Evolutionary conservation across 345 rosid genomes (phyloP).

Genomic region (Euclidium syriacum): DNA sequence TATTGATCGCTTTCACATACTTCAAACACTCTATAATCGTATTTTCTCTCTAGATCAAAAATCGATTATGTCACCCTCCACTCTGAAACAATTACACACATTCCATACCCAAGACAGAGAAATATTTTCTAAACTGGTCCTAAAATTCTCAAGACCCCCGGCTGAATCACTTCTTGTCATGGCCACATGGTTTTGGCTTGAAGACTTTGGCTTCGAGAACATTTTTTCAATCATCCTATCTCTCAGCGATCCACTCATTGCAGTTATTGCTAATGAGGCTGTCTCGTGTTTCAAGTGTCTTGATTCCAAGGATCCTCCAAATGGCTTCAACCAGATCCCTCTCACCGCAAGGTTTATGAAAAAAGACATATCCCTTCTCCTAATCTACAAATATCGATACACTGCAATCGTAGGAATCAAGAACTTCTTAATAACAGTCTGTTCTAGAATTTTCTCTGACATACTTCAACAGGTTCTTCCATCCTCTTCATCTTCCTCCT

Average conservation of each 20-base stretch:
- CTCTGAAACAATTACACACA: slow-evolving; percentile 6
- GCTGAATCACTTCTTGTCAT: slow-evolving; percentile 37
- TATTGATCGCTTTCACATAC: too few species aligned
- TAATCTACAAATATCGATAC: slow-evolving; percentile 18
- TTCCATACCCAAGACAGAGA: slow-evolving; percentile 32
- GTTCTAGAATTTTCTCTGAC: slow-evolving; percentile 31
- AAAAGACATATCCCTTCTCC: background rate
- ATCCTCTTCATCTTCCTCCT: background rate
- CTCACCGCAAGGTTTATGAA: slow-evolving; percentile 5
- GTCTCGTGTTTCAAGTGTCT: slow-evolving; percentile 17
- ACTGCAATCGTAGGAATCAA: slow-evolving; percentile 28
- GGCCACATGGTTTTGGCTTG: slow-evolving; percentile 47
- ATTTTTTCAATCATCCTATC: slow-evolving; percentile 5
- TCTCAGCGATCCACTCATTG: slow-evolving; percentile 12
- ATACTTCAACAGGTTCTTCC: slow-evolving; percentile 20
- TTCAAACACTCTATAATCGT: too few species aligned
- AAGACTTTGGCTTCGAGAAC: slow-evolving; percentile 28
- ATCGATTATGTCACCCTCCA: slow-evolving; percentile 8
- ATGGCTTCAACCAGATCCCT: slow-evolving; percentile 7
- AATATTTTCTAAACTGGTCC: slow-evolving; percentile 30
- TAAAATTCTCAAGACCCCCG: slow-evolving; percentile 20
- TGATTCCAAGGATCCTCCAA: background rate
- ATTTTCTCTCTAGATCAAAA: background rate
- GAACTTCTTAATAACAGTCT: slow-evolving; percentile 26
- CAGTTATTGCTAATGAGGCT: slow-evolving; percentile 28